Conservation (phyloP, 2,329 filamentous ascomycete species). For the Rutstroemia sp. region DNA sequence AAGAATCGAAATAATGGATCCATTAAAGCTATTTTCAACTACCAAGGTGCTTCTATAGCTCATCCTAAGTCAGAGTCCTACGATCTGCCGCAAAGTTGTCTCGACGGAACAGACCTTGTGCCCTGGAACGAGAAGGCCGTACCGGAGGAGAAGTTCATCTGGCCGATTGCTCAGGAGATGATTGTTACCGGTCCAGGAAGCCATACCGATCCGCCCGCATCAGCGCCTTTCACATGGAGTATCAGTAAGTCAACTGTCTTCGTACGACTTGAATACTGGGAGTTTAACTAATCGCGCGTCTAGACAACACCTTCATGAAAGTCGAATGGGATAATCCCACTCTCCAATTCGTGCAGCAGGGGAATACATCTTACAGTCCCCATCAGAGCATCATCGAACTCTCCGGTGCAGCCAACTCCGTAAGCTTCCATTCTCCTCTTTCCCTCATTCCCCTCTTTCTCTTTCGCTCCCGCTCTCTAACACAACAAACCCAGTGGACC, state of each 20-base stretch:
- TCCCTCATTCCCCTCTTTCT: background rate
- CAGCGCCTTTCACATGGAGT: background rate
- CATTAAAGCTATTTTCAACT: background rate
- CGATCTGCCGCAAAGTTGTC: background rate
- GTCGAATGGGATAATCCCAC: slow-evolving; percentile 36
- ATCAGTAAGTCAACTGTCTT: background rate
- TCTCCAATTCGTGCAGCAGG: slow-evolving; percentile 29
- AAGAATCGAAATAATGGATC: background rate
- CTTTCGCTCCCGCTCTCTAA: background rate
- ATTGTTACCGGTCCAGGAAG: background rate
- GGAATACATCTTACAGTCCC: slow-evolving; percentile 13
- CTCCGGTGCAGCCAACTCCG: slow-evolving; percentile 2
- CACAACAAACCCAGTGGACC: background rate
- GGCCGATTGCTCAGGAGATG: background rate
- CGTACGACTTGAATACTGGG: no score
- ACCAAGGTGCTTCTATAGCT: background rate
- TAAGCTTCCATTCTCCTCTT: background rate
- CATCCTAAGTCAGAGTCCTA: background rate
- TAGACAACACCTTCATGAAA: slow-evolving; percentile 22
- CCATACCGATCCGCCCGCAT: background rate
- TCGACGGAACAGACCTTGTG: background rate
- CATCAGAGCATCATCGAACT: slow-evolving; percentile 8
- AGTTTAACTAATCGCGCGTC: background rate
- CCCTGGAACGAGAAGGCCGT: background rate
- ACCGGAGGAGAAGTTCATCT: background rate